Evolutionary conservation across 352 stramenopile species (phyloP).

Genomic region (Globisporangium carolinianum): DNA sequence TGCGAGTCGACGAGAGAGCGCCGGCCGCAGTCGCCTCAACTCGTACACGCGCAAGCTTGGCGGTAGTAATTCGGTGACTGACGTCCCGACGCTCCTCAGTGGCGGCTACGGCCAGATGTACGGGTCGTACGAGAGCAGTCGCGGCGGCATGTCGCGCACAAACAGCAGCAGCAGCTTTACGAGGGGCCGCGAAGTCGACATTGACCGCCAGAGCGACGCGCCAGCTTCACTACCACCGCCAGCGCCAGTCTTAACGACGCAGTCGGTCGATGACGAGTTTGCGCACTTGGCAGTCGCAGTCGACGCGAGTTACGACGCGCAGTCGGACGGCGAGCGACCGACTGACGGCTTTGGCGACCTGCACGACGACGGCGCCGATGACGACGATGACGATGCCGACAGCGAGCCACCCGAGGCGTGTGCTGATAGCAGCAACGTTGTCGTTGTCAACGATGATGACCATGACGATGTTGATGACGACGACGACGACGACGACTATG

Average conservation of each 20-base stretch:
- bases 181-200: constrained; percentile 33
- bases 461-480: constrained; percentile 46
- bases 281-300: constrained; percentile 35
- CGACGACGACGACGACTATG: constrained; percentile 60
- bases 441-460: constrained; percentile 7
- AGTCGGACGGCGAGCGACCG: constrained; percentile 28
- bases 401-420: constrained; percentile 45
- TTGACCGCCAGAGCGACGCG: constrained; percentile 15
- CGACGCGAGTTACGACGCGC: constrained; percentile 46
- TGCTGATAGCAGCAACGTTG: no score
- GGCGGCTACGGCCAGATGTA: constrained; percentile 27
- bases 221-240: no score
- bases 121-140: constrained; percentile 20
- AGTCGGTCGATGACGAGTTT: constrained; percentile 30
- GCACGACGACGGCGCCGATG: constrained; percentile 33
- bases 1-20: constrained; percentile 14
- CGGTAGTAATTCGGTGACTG: constrained; percentile 10
- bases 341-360: constrained; percentile 27
- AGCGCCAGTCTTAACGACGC: background rate
- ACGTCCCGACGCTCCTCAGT: constrained; percentile 13
- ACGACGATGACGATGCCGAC: constrained; percentile 38
- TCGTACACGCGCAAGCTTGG: constrained; percentile 49
- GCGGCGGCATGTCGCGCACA: constrained; percentile 19
- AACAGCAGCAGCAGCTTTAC: constrained; percentile 32
- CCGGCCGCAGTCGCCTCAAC: constrained; percentile 30